A percentile compares a stretch with the other conserved stretches of the same genome.
These are phyloP conservation scores for Cichorium intybus DNA, from an alignment of 140 eudicot species.

Conservation along the genomic window DNA sequence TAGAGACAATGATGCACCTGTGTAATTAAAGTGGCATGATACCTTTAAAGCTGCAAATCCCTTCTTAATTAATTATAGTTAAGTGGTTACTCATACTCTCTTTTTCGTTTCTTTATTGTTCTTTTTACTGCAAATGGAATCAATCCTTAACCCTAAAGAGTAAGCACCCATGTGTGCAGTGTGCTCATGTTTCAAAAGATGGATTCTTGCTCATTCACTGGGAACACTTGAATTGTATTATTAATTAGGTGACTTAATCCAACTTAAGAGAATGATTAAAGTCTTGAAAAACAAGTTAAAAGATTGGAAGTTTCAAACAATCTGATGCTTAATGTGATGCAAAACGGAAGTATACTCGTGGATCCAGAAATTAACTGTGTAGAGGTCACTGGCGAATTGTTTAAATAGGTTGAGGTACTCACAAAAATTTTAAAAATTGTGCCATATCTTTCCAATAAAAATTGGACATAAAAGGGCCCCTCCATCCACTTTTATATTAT, in stretches of 20 bases:
- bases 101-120: conserved; percentile 2
- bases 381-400: too few relatives aligned
- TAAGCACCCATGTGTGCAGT: conserved; percentile 27
- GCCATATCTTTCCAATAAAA: too few relatives aligned
- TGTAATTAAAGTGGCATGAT: conserved; percentile 4
- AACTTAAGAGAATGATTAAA: not conserved
- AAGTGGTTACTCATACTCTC: conserved; percentile 18
- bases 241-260: not conserved
- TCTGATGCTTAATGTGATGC: too few relatives aligned
- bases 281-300: too few relatives aligned
- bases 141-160: conserved; percentile 32
- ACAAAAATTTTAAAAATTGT: too few relatives aligned
- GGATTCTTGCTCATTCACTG: conserved; percentile 13
- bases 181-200: conserved; percentile 5
- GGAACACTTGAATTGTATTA: conserved; percentile 11
- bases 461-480: too few relatives aligned
- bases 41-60: conserved; percentile 30
- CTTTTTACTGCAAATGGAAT: conserved; percentile 22
- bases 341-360: too few relatives aligned
- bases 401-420: too few relatives aligned
- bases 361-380: too few relatives aligned
- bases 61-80: conserved; percentile 10
- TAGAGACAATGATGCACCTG: conserved; percentile 28
- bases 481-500: too few relatives aligned
- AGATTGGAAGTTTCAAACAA: too few relatives aligned